A percentile compares a stretch with the other conserved stretches of the same genome.
These are phyloP conservation scores for Aspergillus eucalypticola DNA, from an alignment of 2,329 filamentous ascomycete species.

Conservation along the genomic window DNA sequence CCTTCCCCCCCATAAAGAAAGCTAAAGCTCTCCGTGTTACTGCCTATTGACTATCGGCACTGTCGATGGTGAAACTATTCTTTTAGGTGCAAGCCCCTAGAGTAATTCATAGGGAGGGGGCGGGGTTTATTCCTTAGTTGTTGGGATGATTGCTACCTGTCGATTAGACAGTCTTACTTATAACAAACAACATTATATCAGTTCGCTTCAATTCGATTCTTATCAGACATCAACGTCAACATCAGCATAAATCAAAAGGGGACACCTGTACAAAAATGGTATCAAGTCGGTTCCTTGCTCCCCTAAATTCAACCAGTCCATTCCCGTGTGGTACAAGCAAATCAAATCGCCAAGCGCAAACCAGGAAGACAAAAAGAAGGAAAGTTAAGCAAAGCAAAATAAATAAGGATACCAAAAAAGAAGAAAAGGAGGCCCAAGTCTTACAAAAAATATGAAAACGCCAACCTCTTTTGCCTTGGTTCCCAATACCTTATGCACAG, in stretches of 20 bases:
- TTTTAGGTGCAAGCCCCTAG: too few species aligned
- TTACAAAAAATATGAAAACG: slow-evolving; percentile 12
- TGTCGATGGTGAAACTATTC: too few species aligned
- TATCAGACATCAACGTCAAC: slow-evolving; percentile 9
- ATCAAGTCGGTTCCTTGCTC: slow-evolving; percentile 30
- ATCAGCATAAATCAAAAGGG: slow-evolving; percentile 12
- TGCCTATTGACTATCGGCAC: too few species aligned
- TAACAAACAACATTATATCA: neutral
- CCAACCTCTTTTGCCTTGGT: slow-evolving; percentile 17
- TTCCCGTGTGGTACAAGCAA: slow-evolving; percentile 16
- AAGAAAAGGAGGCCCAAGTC: slow-evolving; percentile 2
- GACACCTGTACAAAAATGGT: slow-evolving; percentile 39
- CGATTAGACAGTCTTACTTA: neutral
- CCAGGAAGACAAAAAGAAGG: slow-evolving; percentile 5
- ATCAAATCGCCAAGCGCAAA: slow-evolving; percentile 15
- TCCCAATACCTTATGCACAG: slow-evolving; percentile 15
- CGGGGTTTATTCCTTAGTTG: too few species aligned
- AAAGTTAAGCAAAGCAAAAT: neutral
- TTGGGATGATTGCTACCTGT: too few species aligned
- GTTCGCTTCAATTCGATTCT: neutral
- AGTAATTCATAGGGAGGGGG: too few species aligned
- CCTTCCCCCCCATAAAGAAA: too few species aligned
- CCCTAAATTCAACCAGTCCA: neutral
- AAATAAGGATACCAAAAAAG: slow-evolving; percentile 5
- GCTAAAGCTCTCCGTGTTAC: too few species aligned